Conservation (phyloP, 257 asterid species). For the Nicotiana benthamiana region DNA sequence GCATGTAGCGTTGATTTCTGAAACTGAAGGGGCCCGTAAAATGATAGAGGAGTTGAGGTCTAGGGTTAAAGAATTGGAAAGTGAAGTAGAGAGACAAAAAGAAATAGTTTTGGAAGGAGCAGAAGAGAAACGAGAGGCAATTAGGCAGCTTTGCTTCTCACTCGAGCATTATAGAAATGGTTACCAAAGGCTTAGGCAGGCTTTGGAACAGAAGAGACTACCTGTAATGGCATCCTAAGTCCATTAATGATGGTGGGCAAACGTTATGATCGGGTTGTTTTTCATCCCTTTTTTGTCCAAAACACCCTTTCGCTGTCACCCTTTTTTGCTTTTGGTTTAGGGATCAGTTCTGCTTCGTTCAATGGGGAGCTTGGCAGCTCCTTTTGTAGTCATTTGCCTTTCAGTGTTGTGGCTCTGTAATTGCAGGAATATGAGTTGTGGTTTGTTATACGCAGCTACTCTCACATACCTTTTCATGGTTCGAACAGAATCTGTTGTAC, state of each 20-base stretch:
- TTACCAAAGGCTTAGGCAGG: conserved; percentile 58
- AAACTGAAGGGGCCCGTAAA: conserved; percentile 32
- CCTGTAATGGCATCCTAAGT: conserved; percentile 49
- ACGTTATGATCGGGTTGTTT: neutral
- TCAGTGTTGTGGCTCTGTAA: neutral
- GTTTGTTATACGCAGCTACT: neutral
- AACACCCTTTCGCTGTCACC: neutral
- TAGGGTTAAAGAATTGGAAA: conserved; percentile 50
- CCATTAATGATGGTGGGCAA: neutral
- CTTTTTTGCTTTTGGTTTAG: neutral
- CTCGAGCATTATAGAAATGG: conserved; percentile 68
- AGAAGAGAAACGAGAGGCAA: conserved; percentile 84
- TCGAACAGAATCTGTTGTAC: neutral
- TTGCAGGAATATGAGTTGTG: neutral
- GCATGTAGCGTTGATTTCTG: conserved; percentile 39
- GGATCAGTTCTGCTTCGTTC: neutral
- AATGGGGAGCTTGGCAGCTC: neutral
- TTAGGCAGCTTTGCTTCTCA: conserved; percentile 79
- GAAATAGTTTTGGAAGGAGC: conserved; percentile 57
- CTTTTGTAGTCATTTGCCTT: neutral
- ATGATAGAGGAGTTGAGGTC: conserved; percentile 27
- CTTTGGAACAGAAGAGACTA: conserved; percentile 31
- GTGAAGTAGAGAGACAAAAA: conserved; percentile 38
- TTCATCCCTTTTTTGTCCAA: neutral
- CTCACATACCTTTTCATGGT: neutral